Percentiles rank a stretch among this genome's conserved stretches.
Conservation (phyloP, 805 yeast species). For the Sugiyamaella chiloensis region DNA sequence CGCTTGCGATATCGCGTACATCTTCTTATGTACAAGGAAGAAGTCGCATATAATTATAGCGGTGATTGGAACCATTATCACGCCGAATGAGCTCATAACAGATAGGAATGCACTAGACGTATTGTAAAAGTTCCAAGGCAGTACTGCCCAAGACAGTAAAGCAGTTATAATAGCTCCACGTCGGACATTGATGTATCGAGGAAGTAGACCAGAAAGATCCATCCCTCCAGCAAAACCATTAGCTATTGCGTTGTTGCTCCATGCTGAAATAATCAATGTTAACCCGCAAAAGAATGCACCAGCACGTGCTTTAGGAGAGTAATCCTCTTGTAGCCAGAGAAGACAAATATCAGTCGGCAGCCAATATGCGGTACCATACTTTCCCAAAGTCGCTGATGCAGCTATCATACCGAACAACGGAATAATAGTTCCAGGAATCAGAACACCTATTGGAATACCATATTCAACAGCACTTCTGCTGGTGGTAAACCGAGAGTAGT, state of each 20-base stretch:
- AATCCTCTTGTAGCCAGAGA: slow-evolving; percentile 40
- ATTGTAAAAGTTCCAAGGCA: slow-evolving; percentile 42
- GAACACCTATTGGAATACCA: slow-evolving; percentile 39
- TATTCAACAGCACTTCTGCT: slow-evolving; percentile 38
- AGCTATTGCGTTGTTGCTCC: slow-evolving; percentile 26
- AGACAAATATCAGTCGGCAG: slow-evolving; percentile 40
- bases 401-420: slow-evolving; percentile 48
- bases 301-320: slow-evolving; percentile 32
- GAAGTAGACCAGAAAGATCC: slow-evolving; percentile 47
- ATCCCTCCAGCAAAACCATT: slow-evolving; percentile 50
- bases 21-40: slow-evolving; percentile 39
- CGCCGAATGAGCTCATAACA: slow-evolving; percentile 38
- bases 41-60: slow-evolving; percentile 40
- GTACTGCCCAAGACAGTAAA: slow-evolving; percentile 27
- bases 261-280: slow-evolving; percentile 9
- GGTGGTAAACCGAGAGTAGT: slow-evolving; percentile 42
- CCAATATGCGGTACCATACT: slow-evolving; percentile 45
- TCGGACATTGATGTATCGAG: slow-evolving; percentile 40
- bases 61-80: slow-evolving; percentile 40
- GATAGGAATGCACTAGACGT: slow-evolving; percentile 37
- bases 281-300: slow-evolving; percentile 34
- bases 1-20: slow-evolving; percentile 40
- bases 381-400: slow-evolving; percentile 42
- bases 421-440: slow-evolving; percentile 42
- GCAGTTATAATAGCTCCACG: slow-evolving; percentile 42